phyloP scores from a whole-genome alignment of 202 grass and related monocot species.

The Musa balbisiana region DNA sequence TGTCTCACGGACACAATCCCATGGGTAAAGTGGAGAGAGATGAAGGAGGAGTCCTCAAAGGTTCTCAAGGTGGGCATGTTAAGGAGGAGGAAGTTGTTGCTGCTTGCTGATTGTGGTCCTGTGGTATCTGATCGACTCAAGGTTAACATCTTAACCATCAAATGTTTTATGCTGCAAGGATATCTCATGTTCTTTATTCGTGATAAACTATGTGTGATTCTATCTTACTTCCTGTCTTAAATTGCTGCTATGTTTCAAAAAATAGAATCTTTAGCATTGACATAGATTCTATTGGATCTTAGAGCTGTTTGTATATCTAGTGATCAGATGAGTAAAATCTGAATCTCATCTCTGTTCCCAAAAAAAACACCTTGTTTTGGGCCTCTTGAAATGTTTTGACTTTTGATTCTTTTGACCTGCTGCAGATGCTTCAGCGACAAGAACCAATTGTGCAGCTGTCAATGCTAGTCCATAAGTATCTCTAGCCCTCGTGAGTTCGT shows the following conservation, averaged over 20 bases:
- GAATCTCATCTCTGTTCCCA: neutral
- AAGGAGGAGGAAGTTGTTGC: constrained; percentile 2
- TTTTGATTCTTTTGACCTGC: neutral
- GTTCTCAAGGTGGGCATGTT: constrained; percentile 2
- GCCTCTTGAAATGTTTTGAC: neutral
- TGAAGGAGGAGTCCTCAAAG: neutral
- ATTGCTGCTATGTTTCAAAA: neutral
- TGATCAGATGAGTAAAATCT: neutral
- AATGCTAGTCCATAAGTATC: neutral
- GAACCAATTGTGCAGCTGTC: neutral
- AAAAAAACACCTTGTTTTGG: neutral
- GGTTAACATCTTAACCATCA: neutral
- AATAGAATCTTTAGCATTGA: neutral
- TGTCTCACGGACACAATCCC: neutral
- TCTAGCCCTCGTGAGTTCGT: neutral
- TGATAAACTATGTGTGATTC: neutral
- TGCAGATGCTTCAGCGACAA: neutral
- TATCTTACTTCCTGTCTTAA: neutral
- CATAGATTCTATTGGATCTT: neutral
- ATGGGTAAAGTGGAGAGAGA: neutral
- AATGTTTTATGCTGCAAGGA: neutral
- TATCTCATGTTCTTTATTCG: neutral
- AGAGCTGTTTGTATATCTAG: neutral
- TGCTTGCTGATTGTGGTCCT: neutral
- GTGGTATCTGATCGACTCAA: constrained; percentile 1